A percentile compares a stretch with the other conserved stretches of the same genome.
phyloP scores from a whole-genome alignment of 352 stramenopile genomes.

The Halophytophthora polymorphica region DNA sequence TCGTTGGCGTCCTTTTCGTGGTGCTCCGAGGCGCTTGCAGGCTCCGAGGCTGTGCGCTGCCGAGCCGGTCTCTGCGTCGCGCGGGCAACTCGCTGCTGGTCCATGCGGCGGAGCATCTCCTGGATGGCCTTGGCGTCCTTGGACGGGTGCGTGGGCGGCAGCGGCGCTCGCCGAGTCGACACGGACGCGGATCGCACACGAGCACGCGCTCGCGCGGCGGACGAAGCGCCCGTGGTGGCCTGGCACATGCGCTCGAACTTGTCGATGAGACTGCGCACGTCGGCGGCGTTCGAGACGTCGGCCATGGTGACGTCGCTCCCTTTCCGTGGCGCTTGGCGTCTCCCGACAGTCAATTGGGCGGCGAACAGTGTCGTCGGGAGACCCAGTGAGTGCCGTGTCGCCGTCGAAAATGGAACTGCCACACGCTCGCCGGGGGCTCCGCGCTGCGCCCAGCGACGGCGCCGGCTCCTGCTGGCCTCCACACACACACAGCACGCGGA shows the following conservation, averaged over 20 bases:
- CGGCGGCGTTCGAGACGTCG: background rate
- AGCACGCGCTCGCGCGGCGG: slow-evolving; percentile 6
- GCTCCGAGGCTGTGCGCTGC: slow-evolving; percentile 8
- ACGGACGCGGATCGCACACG: slow-evolving; percentile 3
- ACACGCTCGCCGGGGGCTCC: background rate
- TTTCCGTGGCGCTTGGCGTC: background rate
- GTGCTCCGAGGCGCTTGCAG: slow-evolving; percentile 2
- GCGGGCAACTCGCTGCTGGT: background rate
- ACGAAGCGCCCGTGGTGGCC: slow-evolving; percentile 2
- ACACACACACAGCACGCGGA: slow-evolving; percentile 1
- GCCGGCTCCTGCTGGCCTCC: slow-evolving; percentile 8
- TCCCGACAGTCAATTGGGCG: background rate
- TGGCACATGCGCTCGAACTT: slow-evolving; percentile 32
- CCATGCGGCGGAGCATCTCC: slow-evolving; percentile 15
- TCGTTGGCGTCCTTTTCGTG: background rate
- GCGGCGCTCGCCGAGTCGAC: slow-evolving; percentile 4
- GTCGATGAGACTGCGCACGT: slow-evolving; percentile 33
- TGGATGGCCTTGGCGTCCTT: slow-evolving; percentile 7
- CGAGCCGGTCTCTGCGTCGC: background rate
- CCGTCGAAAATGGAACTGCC: too few relatives aligned
- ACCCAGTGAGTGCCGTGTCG: too few relatives aligned
- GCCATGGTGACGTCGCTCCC: slow-evolving; percentile 14
- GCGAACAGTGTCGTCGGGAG: too few relatives aligned
- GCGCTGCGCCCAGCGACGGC: slow-evolving; percentile 1
- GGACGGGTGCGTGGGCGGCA: slow-evolving; percentile 7